phyloP scores from a whole-genome alignment of 257 asterid species.

The Nicotiana knightiana region DNA sequence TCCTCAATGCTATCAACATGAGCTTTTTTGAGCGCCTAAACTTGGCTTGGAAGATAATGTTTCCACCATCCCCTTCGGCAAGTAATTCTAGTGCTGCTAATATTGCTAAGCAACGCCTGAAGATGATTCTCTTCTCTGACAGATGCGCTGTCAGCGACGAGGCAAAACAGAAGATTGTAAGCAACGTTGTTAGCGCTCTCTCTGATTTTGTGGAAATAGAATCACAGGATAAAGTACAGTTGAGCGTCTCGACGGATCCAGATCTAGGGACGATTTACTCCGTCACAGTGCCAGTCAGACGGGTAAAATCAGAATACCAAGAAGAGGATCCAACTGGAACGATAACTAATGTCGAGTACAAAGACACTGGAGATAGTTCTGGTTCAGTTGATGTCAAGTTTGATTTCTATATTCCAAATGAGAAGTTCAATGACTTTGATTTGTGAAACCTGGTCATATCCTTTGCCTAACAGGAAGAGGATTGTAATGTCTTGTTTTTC shows the following conservation, averaged over 20 bases:
- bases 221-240: constrained; percentile 86
- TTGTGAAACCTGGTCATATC: constrained; percentile 14
- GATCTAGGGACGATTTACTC: constrained; percentile 87
- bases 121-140: constrained; percentile 94
- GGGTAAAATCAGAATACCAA: constrained; percentile 61
- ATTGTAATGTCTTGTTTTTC: background rate
- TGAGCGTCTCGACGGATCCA: constrained; percentile 81
- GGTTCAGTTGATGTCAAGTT: constrained; percentile 96
- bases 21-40: constrained; percentile 74
- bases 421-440: constrained; percentile 29
- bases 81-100: constrained; percentile 67
- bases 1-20: constrained; percentile 63
- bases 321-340: constrained; percentile 66
- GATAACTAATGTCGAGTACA: constrained; percentile 72
- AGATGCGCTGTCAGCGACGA: constrained; percentile 90
- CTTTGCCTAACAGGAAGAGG: background rate
- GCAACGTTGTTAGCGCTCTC: constrained; percentile 62
- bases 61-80: constrained; percentile 60
- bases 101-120: constrained; percentile 82
- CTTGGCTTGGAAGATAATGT: constrained; percentile 94
- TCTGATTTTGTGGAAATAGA: constrained; percentile 94
- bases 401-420: constrained; percentile 76
- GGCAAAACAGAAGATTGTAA: constrained; percentile 89
- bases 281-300: constrained; percentile 78
- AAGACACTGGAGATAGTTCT: constrained; percentile 65